Conservation (phyloP, 257 asterid genomes). For the Schizonepeta tenuifolia region DNA sequence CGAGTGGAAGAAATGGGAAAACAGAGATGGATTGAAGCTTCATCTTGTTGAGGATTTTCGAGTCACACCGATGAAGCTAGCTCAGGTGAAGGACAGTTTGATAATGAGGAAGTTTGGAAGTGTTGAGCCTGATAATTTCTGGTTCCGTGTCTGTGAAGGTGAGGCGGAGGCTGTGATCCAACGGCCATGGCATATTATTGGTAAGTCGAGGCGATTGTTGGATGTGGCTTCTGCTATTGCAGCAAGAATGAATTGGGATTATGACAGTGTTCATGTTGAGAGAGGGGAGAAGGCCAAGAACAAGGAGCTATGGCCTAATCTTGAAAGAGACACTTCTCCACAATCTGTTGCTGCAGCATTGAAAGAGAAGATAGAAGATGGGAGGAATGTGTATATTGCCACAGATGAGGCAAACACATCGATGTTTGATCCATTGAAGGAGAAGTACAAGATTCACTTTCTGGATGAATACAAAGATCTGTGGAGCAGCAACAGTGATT, state of each 20-base stretch:
- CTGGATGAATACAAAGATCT: slow-evolving; percentile 73
- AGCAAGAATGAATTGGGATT: slow-evolving; percentile 74
- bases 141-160: slow-evolving; percentile 88
- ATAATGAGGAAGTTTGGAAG: slow-evolving; percentile 74
- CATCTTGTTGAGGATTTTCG: slow-evolving; percentile 73
- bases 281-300: slow-evolving; percentile 69
- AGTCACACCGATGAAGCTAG: slow-evolving; percentile 68
- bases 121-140: slow-evolving; percentile 78
- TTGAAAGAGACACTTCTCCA: slow-evolving; percentile 65
- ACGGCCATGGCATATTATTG: slow-evolving; percentile 74
- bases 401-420: slow-evolving; percentile 56
- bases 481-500: slow-evolving; percentile 73
- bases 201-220: slow-evolving; percentile 71
- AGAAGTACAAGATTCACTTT: slow-evolving; percentile 66
- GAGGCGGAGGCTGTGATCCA: slow-evolving; percentile 57
- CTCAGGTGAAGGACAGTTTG: slow-evolving; percentile 53
- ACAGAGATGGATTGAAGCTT: slow-evolving; percentile 54
- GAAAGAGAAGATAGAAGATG: slow-evolving; percentile 50
- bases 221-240: slow-evolving; percentile 66
- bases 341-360: slow-evolving; percentile 53
- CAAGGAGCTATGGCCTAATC: slow-evolving; percentile 71
- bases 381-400: slow-evolving; percentile 69
- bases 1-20: slow-evolving; percentile 65
- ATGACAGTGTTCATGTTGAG: slow-evolving; percentile 69
- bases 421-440: slow-evolving; percentile 73